Conservation (phyloP, 352 stramenopile species). For the Globisporangium carolinianum region DNA sequence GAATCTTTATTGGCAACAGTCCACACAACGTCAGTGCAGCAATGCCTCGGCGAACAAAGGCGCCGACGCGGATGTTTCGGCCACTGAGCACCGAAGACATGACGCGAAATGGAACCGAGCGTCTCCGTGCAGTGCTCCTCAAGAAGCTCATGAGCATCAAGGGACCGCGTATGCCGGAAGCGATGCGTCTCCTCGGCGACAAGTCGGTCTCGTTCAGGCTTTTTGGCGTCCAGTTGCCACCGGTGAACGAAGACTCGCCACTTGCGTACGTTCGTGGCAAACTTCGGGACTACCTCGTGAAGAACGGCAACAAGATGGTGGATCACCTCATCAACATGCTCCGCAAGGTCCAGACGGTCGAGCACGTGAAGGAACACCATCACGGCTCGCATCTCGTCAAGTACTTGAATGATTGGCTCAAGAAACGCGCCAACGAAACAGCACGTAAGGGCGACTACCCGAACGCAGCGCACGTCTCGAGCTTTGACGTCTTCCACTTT, state of each 20-base stretch:
- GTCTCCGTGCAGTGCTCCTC: slow-evolving; percentile 38
- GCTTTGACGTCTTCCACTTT: slow-evolving; percentile 72
- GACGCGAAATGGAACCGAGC: slow-evolving; percentile 29
- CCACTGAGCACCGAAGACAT: slow-evolving; percentile 11
- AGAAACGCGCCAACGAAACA: background rate
- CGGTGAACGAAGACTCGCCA: slow-evolving; percentile 61
- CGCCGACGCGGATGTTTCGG: slow-evolving; percentile 14
- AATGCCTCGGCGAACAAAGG: slow-evolving; percentile 12
- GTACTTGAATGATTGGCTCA: background rate
- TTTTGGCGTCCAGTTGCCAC: slow-evolving; percentile 43
- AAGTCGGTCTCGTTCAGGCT: slow-evolving; percentile 44
- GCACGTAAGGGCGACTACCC: slow-evolving; percentile 23
- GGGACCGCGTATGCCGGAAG: slow-evolving; percentile 44
- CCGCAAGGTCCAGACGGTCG: slow-evolving; percentile 10
- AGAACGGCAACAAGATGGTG: slow-evolving; percentile 47
- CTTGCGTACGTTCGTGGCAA: slow-evolving; percentile 46
- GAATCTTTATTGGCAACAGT: slow-evolving; percentile 60
- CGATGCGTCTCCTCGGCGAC: slow-evolving; percentile 49
- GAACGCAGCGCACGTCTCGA: slow-evolving; percentile 27
- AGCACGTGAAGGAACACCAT: slow-evolving; percentile 8
- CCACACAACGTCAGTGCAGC: slow-evolving; percentile 42
- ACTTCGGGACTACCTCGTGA: slow-evolving; percentile 43
- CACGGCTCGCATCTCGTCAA: background rate
- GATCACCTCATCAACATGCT: slow-evolving; percentile 51
- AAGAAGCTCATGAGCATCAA: slow-evolving; percentile 50